Conservation (phyloP, 345 rosid genomes). For the Dimocarpus longan region DNA sequence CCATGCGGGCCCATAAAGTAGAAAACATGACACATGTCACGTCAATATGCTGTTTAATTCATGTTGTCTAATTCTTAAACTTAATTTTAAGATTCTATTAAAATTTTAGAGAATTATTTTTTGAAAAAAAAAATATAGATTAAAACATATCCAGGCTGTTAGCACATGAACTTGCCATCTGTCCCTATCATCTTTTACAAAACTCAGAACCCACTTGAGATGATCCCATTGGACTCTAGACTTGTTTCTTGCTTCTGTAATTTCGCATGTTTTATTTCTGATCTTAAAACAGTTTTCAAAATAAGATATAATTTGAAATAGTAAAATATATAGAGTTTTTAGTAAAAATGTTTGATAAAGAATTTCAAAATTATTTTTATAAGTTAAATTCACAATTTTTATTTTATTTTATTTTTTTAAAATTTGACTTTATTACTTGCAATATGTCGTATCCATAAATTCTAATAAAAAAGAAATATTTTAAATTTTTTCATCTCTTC, state of each 20-base stretch:
- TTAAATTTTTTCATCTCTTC: no score
- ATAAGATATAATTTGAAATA: no score
- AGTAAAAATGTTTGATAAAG: no score
- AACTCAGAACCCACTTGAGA: background rate
- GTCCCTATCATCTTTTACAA: conserved; percentile 4
- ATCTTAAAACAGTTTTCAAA: background rate
- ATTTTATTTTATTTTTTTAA: no score
- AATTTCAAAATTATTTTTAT: no score
- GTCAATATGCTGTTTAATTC: background rate
- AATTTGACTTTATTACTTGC: no score
- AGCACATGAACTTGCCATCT: conserved; percentile 19
- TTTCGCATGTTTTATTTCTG: background rate
- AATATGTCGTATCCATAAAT: no score
- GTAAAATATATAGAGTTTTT: no score
- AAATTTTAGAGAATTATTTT: background rate
- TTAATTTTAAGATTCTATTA: background rate
- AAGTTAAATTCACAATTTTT: no score
- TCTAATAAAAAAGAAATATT: no score
- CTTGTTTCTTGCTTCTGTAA: background rate
- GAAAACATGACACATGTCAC: background rate
- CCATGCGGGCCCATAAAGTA: background rate
- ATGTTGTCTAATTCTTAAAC: background rate
- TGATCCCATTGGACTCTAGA: background rate
- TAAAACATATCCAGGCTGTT: background rate
- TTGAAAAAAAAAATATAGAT: background rate